Conservation (phyloP, 345 rosid species). For the Laguncularia racemosa region DNA sequence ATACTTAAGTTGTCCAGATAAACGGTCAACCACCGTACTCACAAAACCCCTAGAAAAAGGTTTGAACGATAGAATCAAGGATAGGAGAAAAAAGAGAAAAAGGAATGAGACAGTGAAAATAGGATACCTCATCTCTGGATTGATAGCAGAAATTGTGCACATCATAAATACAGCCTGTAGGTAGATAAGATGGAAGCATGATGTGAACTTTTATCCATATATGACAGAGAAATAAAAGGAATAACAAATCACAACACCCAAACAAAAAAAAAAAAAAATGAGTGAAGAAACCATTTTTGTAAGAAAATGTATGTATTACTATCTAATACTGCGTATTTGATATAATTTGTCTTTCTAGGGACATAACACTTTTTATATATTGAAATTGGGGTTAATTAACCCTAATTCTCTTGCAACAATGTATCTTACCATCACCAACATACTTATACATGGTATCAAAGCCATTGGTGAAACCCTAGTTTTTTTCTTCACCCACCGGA, state of each 20-base stretch:
- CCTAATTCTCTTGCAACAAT: too few relatives aligned
- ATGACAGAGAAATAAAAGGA: background rate
- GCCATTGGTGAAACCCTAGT: too few relatives aligned
- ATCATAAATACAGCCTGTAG: constrained; percentile 89
- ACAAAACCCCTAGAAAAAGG: constrained; percentile 68
- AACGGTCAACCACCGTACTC: constrained; percentile 49
- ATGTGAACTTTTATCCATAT: background rate
- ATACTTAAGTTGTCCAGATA: constrained; percentile 71
- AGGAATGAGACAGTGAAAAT: background rate
- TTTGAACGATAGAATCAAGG: background rate
- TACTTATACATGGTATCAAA: too few relatives aligned
- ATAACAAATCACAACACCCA: background rate
- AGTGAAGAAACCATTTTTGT: background rate
- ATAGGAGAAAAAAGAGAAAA: background rate
- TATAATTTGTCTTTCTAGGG: too few relatives aligned
- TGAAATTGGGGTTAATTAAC: too few relatives aligned
- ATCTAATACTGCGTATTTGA: too few relatives aligned
- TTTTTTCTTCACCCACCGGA: too few relatives aligned
- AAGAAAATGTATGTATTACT: too few relatives aligned
- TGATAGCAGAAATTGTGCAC: constrained; percentile 69
- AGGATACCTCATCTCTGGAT: constrained; percentile 71
- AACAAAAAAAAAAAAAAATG: too few relatives aligned
- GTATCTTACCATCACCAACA: too few relatives aligned
- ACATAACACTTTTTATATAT: too few relatives aligned
- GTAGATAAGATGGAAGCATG: background rate